These are phyloP conservation scores for Xylaria sp. DNA, from an alignment of 2,329 filamentous ascomycete genomes.

Conservation along the genomic window DNA sequence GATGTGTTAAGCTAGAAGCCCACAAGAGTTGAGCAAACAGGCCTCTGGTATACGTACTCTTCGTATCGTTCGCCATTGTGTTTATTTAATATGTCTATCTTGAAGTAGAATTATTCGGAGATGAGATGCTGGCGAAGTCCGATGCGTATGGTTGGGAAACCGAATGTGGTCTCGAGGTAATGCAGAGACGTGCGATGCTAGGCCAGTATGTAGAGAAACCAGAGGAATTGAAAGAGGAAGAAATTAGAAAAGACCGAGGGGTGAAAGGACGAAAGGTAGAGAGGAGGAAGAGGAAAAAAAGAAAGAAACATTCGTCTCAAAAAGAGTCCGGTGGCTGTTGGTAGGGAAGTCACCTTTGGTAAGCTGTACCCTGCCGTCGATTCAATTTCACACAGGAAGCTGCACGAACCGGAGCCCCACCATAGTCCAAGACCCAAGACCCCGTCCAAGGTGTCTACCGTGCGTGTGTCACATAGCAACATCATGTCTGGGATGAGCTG, in stretches of 20 bases:
- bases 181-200: not conserved
- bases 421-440: conserved; percentile 9
- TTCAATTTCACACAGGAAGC: conserved; percentile 11
- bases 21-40: not conserved
- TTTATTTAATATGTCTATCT: not conserved
- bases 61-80: conserved; percentile 16
- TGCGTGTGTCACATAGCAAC: no score
- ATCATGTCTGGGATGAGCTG: no score
- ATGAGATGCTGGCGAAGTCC: conserved; percentile 25
- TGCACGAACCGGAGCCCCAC: conserved; percentile 27
- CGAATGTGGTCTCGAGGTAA: not conserved
- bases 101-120: not conserved
- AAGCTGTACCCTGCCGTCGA: not conserved
- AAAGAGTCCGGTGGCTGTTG: conserved; percentile 7
- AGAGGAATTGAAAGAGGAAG: not conserved
- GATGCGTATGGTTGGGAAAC: not conserved
- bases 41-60: not conserved
- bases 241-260: not conserved
- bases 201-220: not conserved
- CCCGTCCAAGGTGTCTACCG: conserved; percentile 5
- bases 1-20: not conserved
- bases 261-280: not conserved
- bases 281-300: no score
- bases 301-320: not conserved
- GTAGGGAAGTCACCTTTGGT: not conserved